Percentiles rank a stretch among this genome's conserved stretches.
phyloP scores from a whole-genome alignment of 345 rosid genomes.

The Firmiana major region DNA sequence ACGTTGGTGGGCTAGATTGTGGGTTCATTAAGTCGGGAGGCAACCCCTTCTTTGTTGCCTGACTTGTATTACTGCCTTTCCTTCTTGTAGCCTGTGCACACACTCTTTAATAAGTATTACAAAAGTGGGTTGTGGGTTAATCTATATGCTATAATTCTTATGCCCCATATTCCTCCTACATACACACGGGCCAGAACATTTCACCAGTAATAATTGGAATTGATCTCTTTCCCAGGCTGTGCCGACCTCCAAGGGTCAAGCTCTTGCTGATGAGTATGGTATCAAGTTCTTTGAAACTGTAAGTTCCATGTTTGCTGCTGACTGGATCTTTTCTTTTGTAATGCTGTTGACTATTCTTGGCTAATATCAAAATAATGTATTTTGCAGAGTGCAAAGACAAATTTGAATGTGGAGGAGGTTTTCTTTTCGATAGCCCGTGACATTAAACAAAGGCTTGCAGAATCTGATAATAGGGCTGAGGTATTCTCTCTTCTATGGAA shows the following conservation, averaged over 20 bases:
- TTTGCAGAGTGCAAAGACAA: constrained; percentile 61
- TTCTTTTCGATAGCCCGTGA: constrained; percentile 57
- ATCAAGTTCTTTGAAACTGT: constrained; percentile 81
- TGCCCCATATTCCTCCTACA: background rate
- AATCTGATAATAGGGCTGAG: constrained; percentile 48
- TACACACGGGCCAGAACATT: background rate
- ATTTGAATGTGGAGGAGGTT: constrained; percentile 58
- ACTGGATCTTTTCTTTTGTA: background rate
- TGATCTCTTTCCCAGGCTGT: constrained; percentile 43
- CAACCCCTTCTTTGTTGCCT: background rate
- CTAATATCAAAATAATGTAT: background rate
- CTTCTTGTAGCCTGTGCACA: background rate
- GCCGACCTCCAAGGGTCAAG: constrained; percentile 75
- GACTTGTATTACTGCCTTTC: background rate
- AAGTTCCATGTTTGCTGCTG: constrained; percentile 24
- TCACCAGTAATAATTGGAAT: background rate
- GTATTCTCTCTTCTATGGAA: constrained; percentile 18
- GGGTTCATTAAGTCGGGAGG: background rate
- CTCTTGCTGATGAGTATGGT: constrained; percentile 79
- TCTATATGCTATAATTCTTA: background rate
- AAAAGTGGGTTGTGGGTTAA: constrained; percentile 4
- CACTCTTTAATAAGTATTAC: background rate
- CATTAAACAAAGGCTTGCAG: constrained; percentile 56
- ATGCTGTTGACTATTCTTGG: background rate
- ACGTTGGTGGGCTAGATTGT: constrained; percentile 5